These are phyloP conservation scores for Candida sakaeoensis DNA, from an alignment of 805 yeast species.

Conservation along the genomic window DNA sequence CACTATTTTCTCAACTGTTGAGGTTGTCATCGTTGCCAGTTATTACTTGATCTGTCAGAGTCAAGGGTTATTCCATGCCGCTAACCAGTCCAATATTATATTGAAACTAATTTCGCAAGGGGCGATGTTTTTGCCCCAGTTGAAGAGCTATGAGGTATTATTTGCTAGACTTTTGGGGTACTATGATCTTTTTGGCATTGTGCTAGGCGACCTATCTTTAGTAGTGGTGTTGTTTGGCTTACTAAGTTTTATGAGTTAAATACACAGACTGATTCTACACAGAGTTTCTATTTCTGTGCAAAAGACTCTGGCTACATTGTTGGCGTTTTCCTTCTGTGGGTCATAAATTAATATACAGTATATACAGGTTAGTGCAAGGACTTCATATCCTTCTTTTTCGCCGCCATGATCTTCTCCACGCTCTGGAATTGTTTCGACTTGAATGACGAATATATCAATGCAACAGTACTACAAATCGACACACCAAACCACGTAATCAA, in stretches of 20 bases:
- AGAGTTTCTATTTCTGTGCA: neutral
- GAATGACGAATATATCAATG: conserved; percentile 43
- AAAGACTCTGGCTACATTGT: conserved; percentile 8
- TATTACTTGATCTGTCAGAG: conserved; percentile 28
- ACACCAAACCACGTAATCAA: conserved; percentile 94
- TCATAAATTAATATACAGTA: conserved; percentile 1
- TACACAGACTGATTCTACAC: too few relatives aligned
- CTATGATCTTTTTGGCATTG: conserved; percentile 34
- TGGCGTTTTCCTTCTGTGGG: too few relatives aligned
- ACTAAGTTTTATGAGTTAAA: conserved; percentile 18
- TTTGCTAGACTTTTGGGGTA: conserved; percentile 28
- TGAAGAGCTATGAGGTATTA: conserved; percentile 24
- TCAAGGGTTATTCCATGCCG: conserved; percentile 19
- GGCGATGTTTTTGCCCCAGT: conserved; percentile 32
- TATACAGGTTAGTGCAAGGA: conserved; percentile 2
- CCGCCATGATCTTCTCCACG: conserved; percentile 39
- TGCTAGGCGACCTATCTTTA: conserved; percentile 35
- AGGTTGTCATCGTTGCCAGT: conserved; percentile 29
- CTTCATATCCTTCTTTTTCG: conserved; percentile 37
- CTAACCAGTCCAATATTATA: conserved; percentile 24
- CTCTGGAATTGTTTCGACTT: conserved; percentile 27
- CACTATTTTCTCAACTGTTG: conserved; percentile 26
- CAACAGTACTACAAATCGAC: conserved; percentile 64
- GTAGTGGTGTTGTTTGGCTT: conserved; percentile 38
- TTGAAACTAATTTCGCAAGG: conserved; percentile 29